Conservation (phyloP, 176 grass and related monocot species). For the Avena insularis region DNA sequence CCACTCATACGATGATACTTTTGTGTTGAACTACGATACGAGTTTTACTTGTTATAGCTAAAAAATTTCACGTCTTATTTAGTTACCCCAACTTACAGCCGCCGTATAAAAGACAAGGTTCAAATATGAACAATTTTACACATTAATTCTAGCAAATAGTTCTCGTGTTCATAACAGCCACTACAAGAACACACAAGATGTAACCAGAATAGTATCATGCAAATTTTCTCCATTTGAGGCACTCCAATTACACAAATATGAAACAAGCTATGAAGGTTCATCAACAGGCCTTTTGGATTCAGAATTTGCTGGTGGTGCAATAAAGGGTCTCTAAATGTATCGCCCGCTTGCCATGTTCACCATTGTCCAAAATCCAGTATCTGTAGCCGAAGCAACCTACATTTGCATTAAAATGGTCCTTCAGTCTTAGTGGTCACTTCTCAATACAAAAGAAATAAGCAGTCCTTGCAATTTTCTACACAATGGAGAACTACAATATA, state of each 20-base stretch:
- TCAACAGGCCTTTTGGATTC: slow-evolving; percentile 52
- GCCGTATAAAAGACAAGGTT: not conserved
- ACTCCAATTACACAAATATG: not conserved
- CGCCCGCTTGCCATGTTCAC: slow-evolving; percentile 91
- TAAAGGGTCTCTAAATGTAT: slow-evolving; percentile 80
- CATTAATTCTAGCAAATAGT: not conserved
- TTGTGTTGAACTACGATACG: too few relatives aligned
- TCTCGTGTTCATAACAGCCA: not conserved
- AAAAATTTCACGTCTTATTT: too few relatives aligned
- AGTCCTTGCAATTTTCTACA: not conserved
- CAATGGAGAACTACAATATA: not conserved
- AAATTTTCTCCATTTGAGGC: not conserved
- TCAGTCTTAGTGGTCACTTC: not conserved
- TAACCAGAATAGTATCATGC: not conserved
- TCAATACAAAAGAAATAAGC: not conserved
- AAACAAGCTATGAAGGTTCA: slow-evolving; percentile 13
- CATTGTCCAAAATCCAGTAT: slow-evolving; percentile 73
- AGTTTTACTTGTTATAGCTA: too few relatives aligned
- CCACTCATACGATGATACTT: too few relatives aligned
- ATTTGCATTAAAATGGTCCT: not conserved
- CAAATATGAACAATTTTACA: not conserved
- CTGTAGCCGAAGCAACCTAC: slow-evolving; percentile 71
- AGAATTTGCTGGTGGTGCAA: slow-evolving; percentile 42
- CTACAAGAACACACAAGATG: slow-evolving; percentile 1
- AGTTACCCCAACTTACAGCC: not conserved